A percentile compares a stretch with the other conserved stretches of the same genome.
phyloP scores from a whole-genome alignment of 2,329 filamentous ascomycete species.

The Colletotrichum sp. region DNA sequence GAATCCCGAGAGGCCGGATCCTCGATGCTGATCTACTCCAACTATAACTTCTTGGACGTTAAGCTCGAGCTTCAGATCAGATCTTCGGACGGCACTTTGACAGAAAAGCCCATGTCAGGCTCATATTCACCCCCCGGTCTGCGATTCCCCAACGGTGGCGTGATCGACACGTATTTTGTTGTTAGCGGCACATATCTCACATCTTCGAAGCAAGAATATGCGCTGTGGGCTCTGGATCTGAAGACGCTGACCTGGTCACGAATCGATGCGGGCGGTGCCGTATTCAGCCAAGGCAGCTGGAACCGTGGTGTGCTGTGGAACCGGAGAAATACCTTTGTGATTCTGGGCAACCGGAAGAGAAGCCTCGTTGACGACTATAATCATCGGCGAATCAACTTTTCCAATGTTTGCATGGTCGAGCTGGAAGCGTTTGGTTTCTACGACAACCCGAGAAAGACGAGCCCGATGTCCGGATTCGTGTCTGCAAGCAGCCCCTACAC shows the following conservation, averaged over 20 bases:
- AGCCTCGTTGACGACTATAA: conserved; percentile 98
- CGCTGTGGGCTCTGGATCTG: conserved; percentile 92
- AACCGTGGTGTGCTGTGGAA: conserved; percentile 95
- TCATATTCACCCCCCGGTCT: conserved; percentile 88
- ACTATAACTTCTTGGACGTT: conserved; percentile 98
- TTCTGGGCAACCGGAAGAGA: conserved; percentile 90
- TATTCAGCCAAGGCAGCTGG: conserved; percentile 98
- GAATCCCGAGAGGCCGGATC: conserved; percentile 64
- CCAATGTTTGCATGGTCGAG: conserved; percentile 95
- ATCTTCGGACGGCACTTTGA: conserved; percentile 79
- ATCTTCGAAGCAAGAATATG: conserved; percentile 97
- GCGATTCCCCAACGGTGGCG: conserved; percentile 92
- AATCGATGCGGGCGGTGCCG: conserved; percentile 91
- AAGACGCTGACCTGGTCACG: conserved; percentile 90
- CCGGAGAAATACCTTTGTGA: conserved; percentile 91
- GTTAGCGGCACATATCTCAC: conserved; percentile 97
- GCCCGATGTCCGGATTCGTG: conserved; percentile 81
- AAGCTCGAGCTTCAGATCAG: conserved; percentile 94
- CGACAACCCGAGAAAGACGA: conserved; percentile 84
- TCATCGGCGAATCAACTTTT: conserved; percentile 96
- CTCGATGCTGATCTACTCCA: conserved; percentile 96
- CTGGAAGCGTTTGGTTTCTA: conserved; percentile 97
- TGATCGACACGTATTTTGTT: conserved; percentile 96
- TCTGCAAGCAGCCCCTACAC: conserved; percentile 79
- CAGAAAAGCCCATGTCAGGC: conserved; percentile 88